Evolutionary conservation across 148 eudicot genomes (phyloP).

Genomic region (Pouteria glomerata): DNA sequence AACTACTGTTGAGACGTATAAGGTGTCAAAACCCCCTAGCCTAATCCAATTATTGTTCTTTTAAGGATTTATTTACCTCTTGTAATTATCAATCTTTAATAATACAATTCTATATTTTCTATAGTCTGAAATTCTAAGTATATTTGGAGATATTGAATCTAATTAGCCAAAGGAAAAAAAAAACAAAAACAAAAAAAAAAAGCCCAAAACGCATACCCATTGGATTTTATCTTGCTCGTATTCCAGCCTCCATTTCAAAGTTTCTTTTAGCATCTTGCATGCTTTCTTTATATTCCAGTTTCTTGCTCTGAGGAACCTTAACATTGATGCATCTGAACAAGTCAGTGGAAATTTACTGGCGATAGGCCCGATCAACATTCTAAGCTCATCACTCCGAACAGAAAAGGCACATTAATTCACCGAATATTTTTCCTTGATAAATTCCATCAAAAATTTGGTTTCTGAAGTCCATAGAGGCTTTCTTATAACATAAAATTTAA

Average conservation of each 20-base stretch:
- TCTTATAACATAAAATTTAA: not conserved
- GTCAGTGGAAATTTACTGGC: constrained; percentile 25
- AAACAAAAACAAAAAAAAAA: too few relatives aligned
- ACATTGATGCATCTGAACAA: constrained; percentile 37
- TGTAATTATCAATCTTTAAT: too few relatives aligned
- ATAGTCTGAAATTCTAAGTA: too few relatives aligned
- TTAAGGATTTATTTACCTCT: too few relatives aligned
- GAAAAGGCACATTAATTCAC: not conserved
- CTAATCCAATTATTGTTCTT: too few relatives aligned
- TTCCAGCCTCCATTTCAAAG: constrained; percentile 35
- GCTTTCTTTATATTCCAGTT: constrained; percentile 40
- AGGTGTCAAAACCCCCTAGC: too few relatives aligned
- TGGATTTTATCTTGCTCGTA: constrained; percentile 36
- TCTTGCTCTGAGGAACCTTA: constrained; percentile 38
- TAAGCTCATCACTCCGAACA: constrained; percentile 31
- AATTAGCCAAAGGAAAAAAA: too few relatives aligned
- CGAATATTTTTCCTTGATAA: too few relatives aligned
- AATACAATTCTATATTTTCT: too few relatives aligned
- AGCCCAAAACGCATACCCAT: constrained; percentile 26
- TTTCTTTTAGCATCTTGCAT: constrained; percentile 35
- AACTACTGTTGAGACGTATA: too few relatives aligned
- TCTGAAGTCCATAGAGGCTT: not conserved
- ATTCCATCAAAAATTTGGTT: not conserved
- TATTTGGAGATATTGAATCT: not conserved
- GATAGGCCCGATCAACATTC: constrained; percentile 27